Base-by-base conservation (phyloP, 2,329 filamentous ascomycete genomes). In the Samsoniella hepiali region DNA sequence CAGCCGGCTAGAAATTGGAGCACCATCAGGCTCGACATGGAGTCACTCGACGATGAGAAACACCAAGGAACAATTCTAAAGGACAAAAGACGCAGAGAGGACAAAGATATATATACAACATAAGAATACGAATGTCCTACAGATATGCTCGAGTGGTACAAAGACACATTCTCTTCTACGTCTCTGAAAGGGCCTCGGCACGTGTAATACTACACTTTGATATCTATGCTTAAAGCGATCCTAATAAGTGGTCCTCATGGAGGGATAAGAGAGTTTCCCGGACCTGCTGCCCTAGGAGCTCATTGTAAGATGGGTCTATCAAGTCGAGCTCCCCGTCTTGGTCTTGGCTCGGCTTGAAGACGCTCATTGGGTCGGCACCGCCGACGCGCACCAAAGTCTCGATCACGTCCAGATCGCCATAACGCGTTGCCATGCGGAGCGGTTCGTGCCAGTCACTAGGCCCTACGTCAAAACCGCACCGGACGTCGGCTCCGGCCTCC, bases 341-440 rank as follows among this genome's bases (percentile, higher is more conserved):
- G 38, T 47, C 36, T 36, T 29, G 53, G 17, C n/a, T 54, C 38
- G 44, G 32, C 38, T 62, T 42, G 40, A 62, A 62, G 29, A 62
- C 49, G 36, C 58, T 62, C 58, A 62, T 36, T 3, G 58, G 58
- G 29, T 62, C 58, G 15, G 29, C 58, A 34, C 58, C 58, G 49
- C 58, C 58, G 10, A 62, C 47, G 5, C 49, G 58, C 36, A 55
- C 58, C 31, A 62, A 34, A 40, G 27, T 36, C 4, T 54, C 40
- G 38, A 49, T 51, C 58, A 62, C 36, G 38, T 36, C 58, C 9
- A 62, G 31, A 13, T 55, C 38, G 50, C 58, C 58, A 27, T n/a
- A 29, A 44, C 58, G 58, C 22, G 38, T 3, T 32, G 58, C 58
- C 58, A 54, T 54, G 17, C 58, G 58, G n/a, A 62, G 44, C 49